phyloP scores from a whole-genome alignment of 805 yeast genomes.

The Yamadazyma scolyti region DNA sequence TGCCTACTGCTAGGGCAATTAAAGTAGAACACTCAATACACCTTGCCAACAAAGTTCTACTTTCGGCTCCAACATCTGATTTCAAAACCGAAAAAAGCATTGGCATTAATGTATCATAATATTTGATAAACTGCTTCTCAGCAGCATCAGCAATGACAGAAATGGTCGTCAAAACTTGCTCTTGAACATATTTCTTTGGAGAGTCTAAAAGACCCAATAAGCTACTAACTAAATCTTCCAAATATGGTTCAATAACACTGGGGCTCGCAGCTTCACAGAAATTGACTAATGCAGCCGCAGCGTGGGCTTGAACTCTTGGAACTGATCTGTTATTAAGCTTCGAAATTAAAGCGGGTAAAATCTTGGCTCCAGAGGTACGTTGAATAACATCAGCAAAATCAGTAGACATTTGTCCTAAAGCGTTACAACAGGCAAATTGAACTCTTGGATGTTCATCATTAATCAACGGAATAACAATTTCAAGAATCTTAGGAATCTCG shows the following conservation, averaged over 20 bases:
- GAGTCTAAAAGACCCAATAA: slow-evolving; percentile 74
- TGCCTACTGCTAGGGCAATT: slow-evolving; percentile 93
- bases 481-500: slow-evolving; percentile 78
- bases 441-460: slow-evolving; percentile 89
- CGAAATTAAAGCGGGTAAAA: slow-evolving; percentile 85
- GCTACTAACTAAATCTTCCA: slow-evolving; percentile 75
- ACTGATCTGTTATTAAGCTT: slow-evolving; percentile 70
- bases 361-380: slow-evolving; percentile 69
- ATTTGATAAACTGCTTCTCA: slow-evolving; percentile 79
- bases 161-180: slow-evolving; percentile 93
- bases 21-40: slow-evolving; percentile 94
- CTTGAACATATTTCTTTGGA: slow-evolving; percentile 91
- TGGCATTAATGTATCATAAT: slow-evolving; percentile 94
- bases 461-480: slow-evolving; percentile 80
- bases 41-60: slow-evolving; percentile 80
- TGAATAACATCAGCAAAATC: slow-evolving; percentile 92
- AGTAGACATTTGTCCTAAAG: slow-evolving; percentile 93
- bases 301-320: slow-evolving; percentile 95
- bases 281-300: slow-evolving; percentile 97
- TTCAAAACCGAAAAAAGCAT: slow-evolving; percentile 72
- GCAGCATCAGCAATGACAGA: slow-evolving; percentile 98
- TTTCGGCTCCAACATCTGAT: slow-evolving; percentile 74
- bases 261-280: slow-evolving; percentile 89
- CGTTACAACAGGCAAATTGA: slow-evolving; percentile 96
- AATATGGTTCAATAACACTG: slow-evolving; percentile 85